These are phyloP conservation scores for Citrus cavaleriei DNA, from an alignment of 345 rosid genomes.

Conservation along the genomic window DNA sequence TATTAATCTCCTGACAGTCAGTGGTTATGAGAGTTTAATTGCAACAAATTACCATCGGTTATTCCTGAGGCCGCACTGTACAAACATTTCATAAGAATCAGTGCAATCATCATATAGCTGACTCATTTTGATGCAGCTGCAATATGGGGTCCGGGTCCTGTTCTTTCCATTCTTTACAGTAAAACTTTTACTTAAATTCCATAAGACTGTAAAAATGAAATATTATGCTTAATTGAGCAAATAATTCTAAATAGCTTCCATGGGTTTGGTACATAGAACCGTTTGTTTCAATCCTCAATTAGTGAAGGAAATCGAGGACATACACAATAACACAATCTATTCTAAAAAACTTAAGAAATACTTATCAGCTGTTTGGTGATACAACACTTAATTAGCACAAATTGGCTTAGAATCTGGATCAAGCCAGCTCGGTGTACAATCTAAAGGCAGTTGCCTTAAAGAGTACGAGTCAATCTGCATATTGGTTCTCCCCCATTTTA, in stretches of 20 bases:
- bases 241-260: not conserved
- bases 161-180: too few relatives aligned
- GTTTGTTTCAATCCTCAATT: not conserved
- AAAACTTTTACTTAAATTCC: not conserved
- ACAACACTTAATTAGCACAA: not conserved
- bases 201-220: not conserved
- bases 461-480: not conserved
- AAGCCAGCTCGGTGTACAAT: not conserved
- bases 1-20: too few relatives aligned
- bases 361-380: not conserved
- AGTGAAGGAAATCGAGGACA: not conserved
- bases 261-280: not conserved
- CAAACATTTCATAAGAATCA: too few relatives aligned
- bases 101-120: too few relatives aligned
- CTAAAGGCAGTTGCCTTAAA: not conserved
- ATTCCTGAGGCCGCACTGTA: too few relatives aligned
- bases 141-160: not conserved
- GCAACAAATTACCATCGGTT: too few relatives aligned
- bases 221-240: not conserved
- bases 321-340: not conserved
- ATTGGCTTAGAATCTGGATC: not conserved
- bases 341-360: not conserved
- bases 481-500: not conserved
- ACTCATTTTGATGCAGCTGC: not conserved
- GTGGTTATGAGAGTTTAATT: too few relatives aligned